A percentile compares a stretch with the other conserved stretches of the same genome.
phyloP scores from a whole-genome alignment of 176 grass and related monocot genomes.

The Microstegium vimineum region DNA sequence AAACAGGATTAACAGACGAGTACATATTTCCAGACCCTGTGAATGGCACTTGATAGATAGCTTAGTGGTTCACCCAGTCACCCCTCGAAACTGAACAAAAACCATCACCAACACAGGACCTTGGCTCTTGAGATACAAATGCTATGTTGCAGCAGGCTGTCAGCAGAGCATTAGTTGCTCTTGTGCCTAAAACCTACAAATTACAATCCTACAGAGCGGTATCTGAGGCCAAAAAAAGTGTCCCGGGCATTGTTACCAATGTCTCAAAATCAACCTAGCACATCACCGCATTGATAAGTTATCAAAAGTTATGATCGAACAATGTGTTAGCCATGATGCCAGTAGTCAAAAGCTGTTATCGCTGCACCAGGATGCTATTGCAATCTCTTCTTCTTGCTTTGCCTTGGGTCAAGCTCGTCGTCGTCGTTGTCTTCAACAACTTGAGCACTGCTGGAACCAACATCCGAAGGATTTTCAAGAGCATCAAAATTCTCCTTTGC shows the following conservation, averaged over 20 bases:
- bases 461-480: neutral
- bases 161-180: slow-evolving; percentile 23
- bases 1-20: neutral
- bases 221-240: slow-evolving; percentile 35
- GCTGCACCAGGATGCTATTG: slow-evolving; percentile 41
- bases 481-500: slow-evolving; percentile 38
- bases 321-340: slow-evolving; percentile 59
- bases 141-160: slow-evolving; percentile 17
- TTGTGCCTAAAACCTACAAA: slow-evolving; percentile 57
- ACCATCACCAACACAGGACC: neutral
- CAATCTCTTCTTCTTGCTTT: slow-evolving; percentile 67
- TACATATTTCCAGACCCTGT: neutral
- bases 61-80: neutral
- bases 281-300: slow-evolving; percentile 13
- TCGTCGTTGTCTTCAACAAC: slow-evolving; percentile 63
- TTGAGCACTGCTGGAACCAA: slow-evolving; percentile 37
- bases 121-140: slow-evolving; percentile 11
- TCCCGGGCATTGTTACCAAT: neutral
- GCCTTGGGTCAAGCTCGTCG: slow-evolving; percentile 52
- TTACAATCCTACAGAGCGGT: slow-evolving; percentile 39
- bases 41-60: neutral
- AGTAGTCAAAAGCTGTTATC: slow-evolving; percentile 35
- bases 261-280: slow-evolving; percentile 31
- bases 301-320: slow-evolving; percentile 35
- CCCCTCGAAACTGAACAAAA: neutral